Base-by-base conservation (phyloP, 768 basidiomycete genomes). In the Pleurotus eryngii region DNA sequence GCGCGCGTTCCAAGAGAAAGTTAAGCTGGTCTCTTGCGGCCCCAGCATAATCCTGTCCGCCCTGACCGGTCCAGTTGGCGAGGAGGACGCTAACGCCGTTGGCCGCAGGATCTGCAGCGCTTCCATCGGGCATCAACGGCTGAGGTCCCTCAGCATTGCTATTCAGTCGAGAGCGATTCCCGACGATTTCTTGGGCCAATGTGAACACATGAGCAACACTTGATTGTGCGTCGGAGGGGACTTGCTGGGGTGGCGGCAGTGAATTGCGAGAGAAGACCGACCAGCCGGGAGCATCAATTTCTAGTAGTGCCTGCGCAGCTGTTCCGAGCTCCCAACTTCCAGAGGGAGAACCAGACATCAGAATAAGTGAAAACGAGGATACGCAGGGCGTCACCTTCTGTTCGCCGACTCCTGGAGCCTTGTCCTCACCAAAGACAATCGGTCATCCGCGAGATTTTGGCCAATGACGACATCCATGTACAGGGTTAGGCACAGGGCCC, bases 51-150 rank as follows among this genome's bases (percentile, higher is more conserved):
- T 86, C 74, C 8, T 81, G 70, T 20, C 72, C 73, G 24, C 79
- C 79, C 35, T 64, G 64, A 0, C 61, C 64, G 26, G 80, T 82
- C 79, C 76, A 81, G 58, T 81, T 80, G 0, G 80, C 78, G 7
- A 82, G 67, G 37, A 92, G 75, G 20, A 91, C 83, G 0, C 86
- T 79, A 30, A 88, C 78, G 2, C 90, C 91, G n/a, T 89, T 78
- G 46, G 84, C 86, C 0, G 92, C 83, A 0, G 93, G 92, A 65
- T 96, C 94, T 0, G 85, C 89, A 14, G 87, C 85, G 40, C 79
- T 75, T 27, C 85, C 82, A 43, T 81, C 78, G 3, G 71, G 62
- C 5, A 85, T 70, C 15, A 93, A 73, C 0, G 87, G 81, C 61
- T 84, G 83, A 1, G 86, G 82, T 14, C 79, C 81, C 2, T 70